These are phyloP conservation scores for Rhinocladiella mackenziei DNA, from an alignment of 2,329 filamentous ascomycete genomes.

Conservation along the genomic window DNA sequence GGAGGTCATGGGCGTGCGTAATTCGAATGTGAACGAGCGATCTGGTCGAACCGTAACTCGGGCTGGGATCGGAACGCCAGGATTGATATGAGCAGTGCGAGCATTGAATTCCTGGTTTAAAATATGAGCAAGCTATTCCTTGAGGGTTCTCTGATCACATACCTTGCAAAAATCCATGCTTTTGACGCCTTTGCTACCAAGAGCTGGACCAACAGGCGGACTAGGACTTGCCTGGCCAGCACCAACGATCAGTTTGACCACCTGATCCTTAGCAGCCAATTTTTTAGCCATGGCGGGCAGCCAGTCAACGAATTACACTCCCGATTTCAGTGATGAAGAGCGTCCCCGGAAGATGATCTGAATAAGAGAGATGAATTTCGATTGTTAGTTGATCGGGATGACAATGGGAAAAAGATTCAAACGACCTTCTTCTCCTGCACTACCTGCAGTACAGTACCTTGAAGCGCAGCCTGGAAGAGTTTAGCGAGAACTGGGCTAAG, in stretches of 20 bases:
- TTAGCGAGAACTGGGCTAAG: too few relatives aligned
- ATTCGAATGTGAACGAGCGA: constrained; percentile 85
- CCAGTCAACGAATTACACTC: neutral
- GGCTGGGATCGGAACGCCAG: constrained; percentile 83
- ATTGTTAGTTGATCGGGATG: too few relatives aligned
- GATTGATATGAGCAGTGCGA: constrained; percentile 74
- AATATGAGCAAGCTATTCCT: constrained; percentile 8
- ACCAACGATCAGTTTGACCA: constrained; percentile 96
- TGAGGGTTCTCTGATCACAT: constrained; percentile 22
- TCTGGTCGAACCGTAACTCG: constrained; percentile 90
- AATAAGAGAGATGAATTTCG: neutral
- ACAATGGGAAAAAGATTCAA: too few relatives aligned
- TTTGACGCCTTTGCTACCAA: constrained; percentile 97
- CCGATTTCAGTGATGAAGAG: neutral
- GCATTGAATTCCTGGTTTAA: constrained; percentile 85
- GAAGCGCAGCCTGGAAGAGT: too few relatives aligned
- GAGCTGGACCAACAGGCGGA: constrained; percentile 90
- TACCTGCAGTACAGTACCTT: too few relatives aligned
- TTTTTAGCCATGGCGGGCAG: constrained; percentile 46
- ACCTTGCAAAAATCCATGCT: constrained; percentile 99
- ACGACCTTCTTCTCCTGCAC: too few relatives aligned
- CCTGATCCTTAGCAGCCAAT: constrained; percentile 58
- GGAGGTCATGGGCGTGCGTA: constrained; percentile 91
- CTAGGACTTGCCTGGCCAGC: constrained; percentile 92
- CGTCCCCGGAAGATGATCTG: neutral